A percentile compares a stretch with the other conserved stretches of the same genome.
phyloP scores from a whole-genome alignment of 768 basidiomycete species.

The Suillus subluteus region DNA sequence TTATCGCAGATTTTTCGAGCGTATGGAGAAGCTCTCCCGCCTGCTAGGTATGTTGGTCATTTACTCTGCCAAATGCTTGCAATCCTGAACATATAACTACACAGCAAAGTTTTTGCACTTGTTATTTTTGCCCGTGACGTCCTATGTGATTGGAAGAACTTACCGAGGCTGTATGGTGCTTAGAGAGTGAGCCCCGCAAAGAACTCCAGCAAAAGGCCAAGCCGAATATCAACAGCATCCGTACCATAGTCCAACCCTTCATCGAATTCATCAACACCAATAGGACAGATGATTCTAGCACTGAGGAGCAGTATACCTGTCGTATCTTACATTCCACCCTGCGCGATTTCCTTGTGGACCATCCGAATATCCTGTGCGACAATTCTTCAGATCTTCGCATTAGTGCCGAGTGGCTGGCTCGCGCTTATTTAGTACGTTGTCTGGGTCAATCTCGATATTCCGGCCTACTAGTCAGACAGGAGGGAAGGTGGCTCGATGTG shows the following conservation, averaged over 20 bases:
- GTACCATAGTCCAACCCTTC: too few relatives aligned
- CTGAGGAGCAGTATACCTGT: background rate
- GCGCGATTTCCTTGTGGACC: conserved; percentile 1
- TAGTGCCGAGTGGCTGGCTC: background rate
- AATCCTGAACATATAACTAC: too few relatives aligned
- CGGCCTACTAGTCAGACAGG: conserved; percentile 19
- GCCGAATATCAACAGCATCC: too few relatives aligned
- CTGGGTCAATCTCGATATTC: conserved; percentile 26
- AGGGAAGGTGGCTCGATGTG: conserved; percentile 28
- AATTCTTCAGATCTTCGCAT: background rate
- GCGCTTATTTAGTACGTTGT: conserved; percentile 30
- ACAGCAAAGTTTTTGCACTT: conserved; percentile 2
- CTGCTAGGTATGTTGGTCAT: background rate
- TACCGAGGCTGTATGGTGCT: conserved; percentile 2
- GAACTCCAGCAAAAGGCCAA: too few relatives aligned
- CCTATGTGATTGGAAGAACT: background rate
- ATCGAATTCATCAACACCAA: too few relatives aligned
- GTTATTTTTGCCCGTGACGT: conserved; percentile 2
- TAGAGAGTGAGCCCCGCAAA: background rate
- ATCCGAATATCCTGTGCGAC: background rate
- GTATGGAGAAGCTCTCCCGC: too few relatives aligned
- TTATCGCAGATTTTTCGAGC: too few relatives aligned
- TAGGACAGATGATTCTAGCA: too few relatives aligned
- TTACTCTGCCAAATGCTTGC: too few relatives aligned
- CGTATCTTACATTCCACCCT: conserved; percentile 4